phyloP scores from a whole-genome alignment of 371 early-diverging fungal genomes.

The Smittium culicis region DNA sequence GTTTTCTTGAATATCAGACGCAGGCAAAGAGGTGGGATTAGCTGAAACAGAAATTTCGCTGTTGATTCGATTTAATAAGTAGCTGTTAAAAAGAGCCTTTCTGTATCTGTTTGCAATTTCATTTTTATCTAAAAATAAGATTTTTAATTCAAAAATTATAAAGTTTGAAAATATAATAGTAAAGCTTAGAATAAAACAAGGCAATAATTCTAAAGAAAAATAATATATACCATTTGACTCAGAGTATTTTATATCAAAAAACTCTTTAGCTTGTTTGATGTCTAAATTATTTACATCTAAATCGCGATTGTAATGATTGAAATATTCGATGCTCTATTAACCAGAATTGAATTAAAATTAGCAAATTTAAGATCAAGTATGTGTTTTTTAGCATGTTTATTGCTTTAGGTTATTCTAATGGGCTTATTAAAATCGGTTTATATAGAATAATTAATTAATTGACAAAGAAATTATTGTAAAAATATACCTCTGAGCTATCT shows the following conservation, averaged over 20 bases:
- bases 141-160: neutral
- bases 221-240: neutral
- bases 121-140: neutral
- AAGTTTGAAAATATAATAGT: too few relatives aligned
- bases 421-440: neutral
- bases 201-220: neutral
- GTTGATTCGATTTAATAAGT: neutral
- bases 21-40: neutral
- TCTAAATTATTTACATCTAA: neutral
- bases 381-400: too few relatives aligned
- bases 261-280: constrained; percentile 7
- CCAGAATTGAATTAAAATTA: too few relatives aligned
- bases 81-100: constrained; percentile 5
- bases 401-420: too few relatives aligned
- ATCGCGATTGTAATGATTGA: neutral
- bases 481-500: neutral
- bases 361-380: too few relatives aligned
- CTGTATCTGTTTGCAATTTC: neutral
- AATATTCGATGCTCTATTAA: neutral
- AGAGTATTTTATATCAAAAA: constrained; percentile 4
- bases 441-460: neutral
- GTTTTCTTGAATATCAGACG: neutral
- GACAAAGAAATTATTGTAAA: neutral
- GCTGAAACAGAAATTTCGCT: constrained; percentile 1
- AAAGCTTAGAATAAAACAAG: too few relatives aligned